Evolutionary conservation across 2,329 filamentous ascomycete species (phyloP), one percentile per base, ranked within the genome.

Genomic region (Trichoderma sp.): DNA sequence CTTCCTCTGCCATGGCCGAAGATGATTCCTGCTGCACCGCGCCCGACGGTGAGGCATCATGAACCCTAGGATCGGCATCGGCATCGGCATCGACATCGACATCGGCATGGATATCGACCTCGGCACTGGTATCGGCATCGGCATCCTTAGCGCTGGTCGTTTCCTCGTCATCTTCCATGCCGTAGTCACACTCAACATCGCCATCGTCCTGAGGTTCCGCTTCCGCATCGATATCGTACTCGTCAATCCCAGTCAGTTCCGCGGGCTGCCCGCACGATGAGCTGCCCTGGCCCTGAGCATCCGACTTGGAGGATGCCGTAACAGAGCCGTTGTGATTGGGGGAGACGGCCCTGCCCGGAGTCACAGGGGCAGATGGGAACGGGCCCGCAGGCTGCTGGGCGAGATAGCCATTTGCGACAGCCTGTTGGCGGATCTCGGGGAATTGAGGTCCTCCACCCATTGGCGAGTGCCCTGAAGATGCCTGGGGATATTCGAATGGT

Each of bases 1-100:
- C 60, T 51, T 61, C 34, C 30, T 26, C 30, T 15, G 41, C 66
- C 51, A 19, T 15, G 19, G 58, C 66, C 70, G 44, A 47, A 52
- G 48, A 44, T 5, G 34, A 12, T 34, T 60, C 39, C 21, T 51
- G 28, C 10, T 24, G 15, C 21, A 12, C 55, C 24, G 15, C 44
- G n/a, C 14, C 24, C 41, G 52, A 17, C 17, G 34, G 30, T 7
- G 39, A 48, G 28, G 21, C 39, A 9, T 39, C 43, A 30, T 51
- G 12, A 9, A 3, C 19, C 3, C 59, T 26, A 12, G 21, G 24
- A 19, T 34, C 39, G 5, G 21, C 43, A 51, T 51, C 5, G 4
- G 19, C 15, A 21, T 60, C 41, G 12, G 17, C 17, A 19, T 59
- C 30, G 7, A 15, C 24, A 21, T 55, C 63, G n/a, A 12, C 17